These are phyloP conservation scores for Dactylellina leptospora DNA, from an alignment of 2,329 filamentous ascomycete species.

Conservation along the genomic window DNA sequence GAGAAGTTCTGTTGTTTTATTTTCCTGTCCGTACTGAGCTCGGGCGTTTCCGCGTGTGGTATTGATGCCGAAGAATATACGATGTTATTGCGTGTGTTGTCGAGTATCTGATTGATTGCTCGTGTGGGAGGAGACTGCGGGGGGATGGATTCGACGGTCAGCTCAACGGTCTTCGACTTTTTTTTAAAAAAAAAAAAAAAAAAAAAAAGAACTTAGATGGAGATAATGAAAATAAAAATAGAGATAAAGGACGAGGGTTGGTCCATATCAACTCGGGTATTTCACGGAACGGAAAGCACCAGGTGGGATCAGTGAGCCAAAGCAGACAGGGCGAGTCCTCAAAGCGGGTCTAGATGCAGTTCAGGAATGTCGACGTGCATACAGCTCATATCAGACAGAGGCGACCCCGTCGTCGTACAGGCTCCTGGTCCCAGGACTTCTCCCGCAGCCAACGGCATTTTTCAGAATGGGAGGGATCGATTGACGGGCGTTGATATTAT, in stretches of 20 bases:
- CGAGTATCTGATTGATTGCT: neutral
- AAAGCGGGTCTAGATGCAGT: constrained; percentile 51
- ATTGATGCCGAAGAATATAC: constrained; percentile 2
- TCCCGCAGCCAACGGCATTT: constrained; percentile 43
- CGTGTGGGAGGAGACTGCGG: neutral
- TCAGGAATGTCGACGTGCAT: constrained; percentile 53
- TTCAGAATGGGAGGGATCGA: constrained; percentile 32
- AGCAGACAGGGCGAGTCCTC: constrained; percentile 26
- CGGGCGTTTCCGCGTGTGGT: constrained; percentile 1
- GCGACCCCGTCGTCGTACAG: constrained; percentile 31
- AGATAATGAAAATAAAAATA: no score
- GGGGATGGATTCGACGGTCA: neutral
- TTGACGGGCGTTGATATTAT: constrained; percentile 15
- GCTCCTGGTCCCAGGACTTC: constrained; percentile 24
- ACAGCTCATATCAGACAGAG: constrained; percentile 2
- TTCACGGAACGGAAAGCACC: constrained; percentile 39
- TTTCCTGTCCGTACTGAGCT: neutral
- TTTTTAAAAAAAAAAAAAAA: constrained; percentile 3
- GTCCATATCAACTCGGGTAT: constrained; percentile 46
- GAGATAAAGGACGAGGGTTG: constrained; percentile 5
- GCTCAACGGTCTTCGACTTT: neutral
- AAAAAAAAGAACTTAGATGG: neutral
- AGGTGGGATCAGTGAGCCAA: constrained; percentile 47
- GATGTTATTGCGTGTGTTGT: neutral
- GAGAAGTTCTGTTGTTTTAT: neutral